These are phyloP conservation scores for Ploettnerulaceae sp. DNA, from an alignment of 2,329 filamentous ascomycete species.

Conservation along the genomic window DNA sequence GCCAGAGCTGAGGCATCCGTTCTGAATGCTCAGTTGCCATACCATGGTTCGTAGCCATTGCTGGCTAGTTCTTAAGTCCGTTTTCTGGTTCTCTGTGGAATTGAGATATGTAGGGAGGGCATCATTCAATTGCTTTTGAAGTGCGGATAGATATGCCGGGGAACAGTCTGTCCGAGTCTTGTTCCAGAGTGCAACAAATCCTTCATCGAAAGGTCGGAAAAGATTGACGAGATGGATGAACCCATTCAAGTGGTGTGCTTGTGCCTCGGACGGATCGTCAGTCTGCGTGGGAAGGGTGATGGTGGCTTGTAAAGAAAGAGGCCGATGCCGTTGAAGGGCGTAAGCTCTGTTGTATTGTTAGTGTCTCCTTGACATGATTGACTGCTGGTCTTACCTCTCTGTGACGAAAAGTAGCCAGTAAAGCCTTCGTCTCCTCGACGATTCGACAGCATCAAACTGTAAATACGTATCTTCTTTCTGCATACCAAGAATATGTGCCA, in stretches of 20 bases:
- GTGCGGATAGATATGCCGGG: slow-evolving; percentile 48
- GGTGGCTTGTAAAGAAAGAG: slow-evolving; percentile 64
- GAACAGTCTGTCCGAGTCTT: slow-evolving; percentile 56
- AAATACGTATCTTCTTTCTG: slow-evolving; percentile 59
- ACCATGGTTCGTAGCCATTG: slow-evolving; percentile 60
- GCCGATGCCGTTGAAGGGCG: slow-evolving; percentile 64
- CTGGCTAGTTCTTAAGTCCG: slow-evolving; percentile 54
- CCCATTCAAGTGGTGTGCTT: slow-evolving; percentile 47
- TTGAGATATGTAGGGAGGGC: slow-evolving; percentile 48
- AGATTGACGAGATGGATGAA: slow-evolving; percentile 59
- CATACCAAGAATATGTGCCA: slow-evolving; percentile 58
- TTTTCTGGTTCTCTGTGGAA: slow-evolving; percentile 47
- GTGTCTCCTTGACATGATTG: neutral
- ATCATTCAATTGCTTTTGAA: slow-evolving; percentile 60
- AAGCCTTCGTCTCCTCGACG: slow-evolving; percentile 58
- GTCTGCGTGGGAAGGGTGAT: slow-evolving; percentile 59
- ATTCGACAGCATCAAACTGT: slow-evolving; percentile 54
- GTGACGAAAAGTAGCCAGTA: slow-evolving; percentile 71
- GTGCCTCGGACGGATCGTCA: slow-evolving; percentile 55
- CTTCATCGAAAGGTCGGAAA: slow-evolving; percentile 62
- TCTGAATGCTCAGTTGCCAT: slow-evolving; percentile 57
- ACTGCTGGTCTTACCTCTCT: slow-evolving; percentile 50
- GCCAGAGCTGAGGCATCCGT: slow-evolving; percentile 46
- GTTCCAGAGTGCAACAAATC: slow-evolving; percentile 61
- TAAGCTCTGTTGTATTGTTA: slow-evolving; percentile 50